These are phyloP conservation scores for Aspergillus haitiensis DNA, from an alignment of 495 filamentous ascomycete species.

Conservation along the genomic window DNA sequence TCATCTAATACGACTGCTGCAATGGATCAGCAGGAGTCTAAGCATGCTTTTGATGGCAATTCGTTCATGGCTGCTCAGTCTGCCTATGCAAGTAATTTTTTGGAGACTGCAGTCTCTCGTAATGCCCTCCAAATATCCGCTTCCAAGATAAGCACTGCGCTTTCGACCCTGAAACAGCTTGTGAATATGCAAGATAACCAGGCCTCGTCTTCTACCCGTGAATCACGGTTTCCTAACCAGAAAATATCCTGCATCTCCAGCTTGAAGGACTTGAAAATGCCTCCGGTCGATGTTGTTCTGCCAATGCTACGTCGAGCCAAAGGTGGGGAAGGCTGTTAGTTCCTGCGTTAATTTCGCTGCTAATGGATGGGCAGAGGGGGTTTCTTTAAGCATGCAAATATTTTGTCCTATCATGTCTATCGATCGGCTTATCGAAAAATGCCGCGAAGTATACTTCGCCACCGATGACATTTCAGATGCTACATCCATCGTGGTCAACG, in stretches of 20 bases:
- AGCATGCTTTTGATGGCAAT: slow-evolving; percentile 58
- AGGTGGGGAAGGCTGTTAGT: slow-evolving; percentile 30
- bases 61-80: slow-evolving; percentile 63
- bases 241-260: slow-evolving; percentile 42
- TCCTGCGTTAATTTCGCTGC: not conserved
- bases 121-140: slow-evolving; percentile 49
- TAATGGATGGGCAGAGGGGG: slow-evolving; percentile 25
- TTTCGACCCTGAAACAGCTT: slow-evolving; percentile 58
- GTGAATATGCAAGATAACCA: slow-evolving; percentile 49
- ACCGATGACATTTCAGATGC: slow-evolving; percentile 57
- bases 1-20: slow-evolving; percentile 23
- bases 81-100: slow-evolving; percentile 61
- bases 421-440: slow-evolving; percentile 58
- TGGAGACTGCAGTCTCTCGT: slow-evolving; percentile 58
- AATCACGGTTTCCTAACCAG: slow-evolving; percentile 44
- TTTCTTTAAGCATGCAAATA: slow-evolving; percentile 28
- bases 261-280: slow-evolving; percentile 54
- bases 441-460: slow-evolving; percentile 58
- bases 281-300: slow-evolving; percentile 53
- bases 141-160: slow-evolving; percentile 55
- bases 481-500: slow-evolving; percentile 57
- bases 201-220: slow-evolving; percentile 36
- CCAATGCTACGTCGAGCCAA: slow-evolving; percentile 50
- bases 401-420: slow-evolving; percentile 45
- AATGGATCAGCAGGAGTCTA: slow-evolving; percentile 43